Evolutionary conservation across 306 rosid species (phyloP), one percentile per base, ranked within the genome.

Genomic region (Casuarina equisetifolia): DNA sequence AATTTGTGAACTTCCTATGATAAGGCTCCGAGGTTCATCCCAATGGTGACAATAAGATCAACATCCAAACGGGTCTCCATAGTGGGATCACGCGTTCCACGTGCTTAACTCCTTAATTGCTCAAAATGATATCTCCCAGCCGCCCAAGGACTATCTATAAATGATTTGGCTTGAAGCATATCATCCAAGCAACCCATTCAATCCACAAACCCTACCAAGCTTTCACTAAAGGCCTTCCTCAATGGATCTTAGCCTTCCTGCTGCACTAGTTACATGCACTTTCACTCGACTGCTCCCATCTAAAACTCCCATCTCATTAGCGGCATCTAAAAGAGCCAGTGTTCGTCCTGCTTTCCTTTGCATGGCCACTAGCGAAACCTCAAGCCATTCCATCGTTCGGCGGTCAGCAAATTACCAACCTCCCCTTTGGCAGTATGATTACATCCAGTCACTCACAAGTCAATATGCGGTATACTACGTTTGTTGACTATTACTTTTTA

Each of bases 371-470:
- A 15, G 13, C 9, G 11, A 49, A 49, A 49, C 2, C 53, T 49
- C 53, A 49, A 10, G 53, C 13, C 53, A 49, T 12, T 36, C 9
- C 39, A 36, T 72, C 4, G 61, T 49, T 62, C 82, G 82, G 11
- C 70, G 82, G 44, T 70, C 76, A 32, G 82, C 76, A 58, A 71
- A 78, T 63, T 78, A 45, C 36, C 62, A 71, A 6, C 52, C 82
- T 19, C 46, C 82, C 48, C 45, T 71, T 48, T 78, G 82, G 82
- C 6, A 58, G 25, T 16, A 49, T 59, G 77, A 78, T 17, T 78
- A 55, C 2, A 20, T 78, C 25, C 69, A 78, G 46, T 71, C 82
- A 2, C 43, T 78, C 2, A 71, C 2, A 46, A 78, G 77, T 38
- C 35, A 66, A 49, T 76, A 25, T 52, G 12, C 3, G 80, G 67